Evolutionary conservation across 306 rosid species (phyloP).

Genomic region (Vigna angularis): DNA sequence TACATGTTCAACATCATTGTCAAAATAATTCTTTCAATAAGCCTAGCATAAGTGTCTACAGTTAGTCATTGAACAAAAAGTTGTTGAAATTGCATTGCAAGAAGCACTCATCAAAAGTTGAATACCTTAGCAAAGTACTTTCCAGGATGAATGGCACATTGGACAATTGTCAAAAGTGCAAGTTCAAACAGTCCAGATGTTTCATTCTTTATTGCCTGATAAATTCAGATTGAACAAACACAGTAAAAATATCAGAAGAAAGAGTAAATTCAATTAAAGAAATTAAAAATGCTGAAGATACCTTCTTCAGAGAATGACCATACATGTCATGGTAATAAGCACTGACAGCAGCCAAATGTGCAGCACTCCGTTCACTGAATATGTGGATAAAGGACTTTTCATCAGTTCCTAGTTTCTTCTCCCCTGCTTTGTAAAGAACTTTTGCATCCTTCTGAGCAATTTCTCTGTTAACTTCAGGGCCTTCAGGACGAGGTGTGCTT

Average conservation of each 20-base stretch:
- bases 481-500: constrained; percentile 70
- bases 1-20: neutral
- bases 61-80: constrained; percentile 13
- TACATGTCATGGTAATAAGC: constrained; percentile 56
- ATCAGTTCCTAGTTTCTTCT: constrained; percentile 61
- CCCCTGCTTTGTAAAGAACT: constrained; percentile 60
- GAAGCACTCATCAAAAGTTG: constrained; percentile 22
- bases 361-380: constrained; percentile 69
- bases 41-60: constrained; percentile 21
- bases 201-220: constrained; percentile 73
- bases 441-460: constrained; percentile 53
- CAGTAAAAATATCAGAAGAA: constrained; percentile 19
- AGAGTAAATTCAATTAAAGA: neutral
- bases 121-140: constrained; percentile 78
- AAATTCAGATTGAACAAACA: constrained; percentile 39
- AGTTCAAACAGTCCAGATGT: constrained; percentile 67
- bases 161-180: constrained; percentile 72
- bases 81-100: constrained; percentile 9
- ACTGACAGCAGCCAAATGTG: constrained; percentile 69
- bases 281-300: constrained; percentile 35
- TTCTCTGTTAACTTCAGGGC: constrained; percentile 62
- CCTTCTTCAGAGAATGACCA: constrained; percentile 72
- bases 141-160: constrained; percentile 70
- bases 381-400: constrained; percentile 63
- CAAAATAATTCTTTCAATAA: constrained; percentile 1